These are phyloP conservation scores for Xylaria sp. DNA, from an alignment of 2,329 filamentous ascomycete species.

Conservation along the genomic window DNA sequence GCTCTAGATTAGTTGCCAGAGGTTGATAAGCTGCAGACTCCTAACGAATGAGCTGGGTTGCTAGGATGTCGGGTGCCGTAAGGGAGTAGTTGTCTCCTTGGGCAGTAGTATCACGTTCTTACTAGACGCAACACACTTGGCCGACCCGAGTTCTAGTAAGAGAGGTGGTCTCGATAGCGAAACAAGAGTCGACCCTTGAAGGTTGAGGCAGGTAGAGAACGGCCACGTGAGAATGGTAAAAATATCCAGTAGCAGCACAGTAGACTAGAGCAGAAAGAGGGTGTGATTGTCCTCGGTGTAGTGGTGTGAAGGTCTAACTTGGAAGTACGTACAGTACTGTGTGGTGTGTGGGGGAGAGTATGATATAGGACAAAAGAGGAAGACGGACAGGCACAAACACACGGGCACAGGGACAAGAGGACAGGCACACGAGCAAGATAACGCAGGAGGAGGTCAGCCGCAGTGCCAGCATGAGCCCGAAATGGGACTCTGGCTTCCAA, in stretches of 20 bases:
- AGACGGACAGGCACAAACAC: constrained; percentile 13
- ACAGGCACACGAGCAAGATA: constrained; percentile 32
- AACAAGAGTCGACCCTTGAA: constrained; percentile 34
- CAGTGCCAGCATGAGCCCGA: constrained; percentile 9
- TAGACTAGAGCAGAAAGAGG: constrained; percentile 22
- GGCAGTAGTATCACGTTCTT: constrained; percentile 20
- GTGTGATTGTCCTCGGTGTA: constrained; percentile 34
- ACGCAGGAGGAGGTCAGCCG: constrained; percentile 30
- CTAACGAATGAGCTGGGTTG: not conserved
- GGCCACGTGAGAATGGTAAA: constrained; percentile 45
- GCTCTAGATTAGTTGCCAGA: constrained; percentile 4
- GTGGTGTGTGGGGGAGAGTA: constrained; percentile 5
- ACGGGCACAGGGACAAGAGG: constrained; percentile 18
- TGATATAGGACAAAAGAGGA: constrained; percentile 14
- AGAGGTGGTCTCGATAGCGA: constrained; percentile 13
- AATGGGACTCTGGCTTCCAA: constrained; percentile 16
- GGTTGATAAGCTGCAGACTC: constrained; percentile 20
- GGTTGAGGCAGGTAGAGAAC: constrained; percentile 31
- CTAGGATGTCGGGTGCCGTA: constrained; percentile 1
- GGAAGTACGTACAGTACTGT: not conserved
- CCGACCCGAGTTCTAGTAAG: not conserved
- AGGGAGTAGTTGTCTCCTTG: not conserved
- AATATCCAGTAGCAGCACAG: constrained; percentile 16
- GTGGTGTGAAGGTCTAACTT: constrained; percentile 15
- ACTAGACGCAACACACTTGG: constrained; percentile 23